phyloP scores from a whole-genome alignment of 768 basidiomycete genomes.

The Lentinula aciculospora region DNA sequence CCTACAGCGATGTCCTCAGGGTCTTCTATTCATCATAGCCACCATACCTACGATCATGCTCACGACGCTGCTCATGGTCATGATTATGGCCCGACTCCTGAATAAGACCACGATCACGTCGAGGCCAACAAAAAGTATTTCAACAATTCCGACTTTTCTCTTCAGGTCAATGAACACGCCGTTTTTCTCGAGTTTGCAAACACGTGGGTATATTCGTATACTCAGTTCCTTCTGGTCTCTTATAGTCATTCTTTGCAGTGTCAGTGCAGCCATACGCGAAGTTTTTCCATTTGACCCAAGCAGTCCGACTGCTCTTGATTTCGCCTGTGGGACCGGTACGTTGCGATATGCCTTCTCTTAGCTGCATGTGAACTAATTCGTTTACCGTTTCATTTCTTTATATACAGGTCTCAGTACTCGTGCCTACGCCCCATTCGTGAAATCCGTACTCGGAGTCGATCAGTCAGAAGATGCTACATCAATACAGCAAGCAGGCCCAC shows the following conservation, averaged over 20 bases:
- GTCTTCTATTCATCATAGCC: not conserved
- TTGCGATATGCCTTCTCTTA: too few relatives aligned
- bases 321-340: conserved; percentile 68
- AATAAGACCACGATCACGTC: conserved; percentile 19
- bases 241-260: conserved; percentile 15
- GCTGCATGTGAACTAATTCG: too few relatives aligned
- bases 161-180: conserved; percentile 12
- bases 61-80: not conserved
- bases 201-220: conserved; percentile 5
- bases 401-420: conserved; percentile 55
- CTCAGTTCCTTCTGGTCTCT: not conserved
- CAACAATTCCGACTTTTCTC: conserved; percentile 9
- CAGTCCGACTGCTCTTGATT: conserved; percentile 60
- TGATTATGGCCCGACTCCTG: too few relatives aligned
- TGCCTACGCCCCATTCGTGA: conserved; percentile 53
- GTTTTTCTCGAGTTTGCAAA: conserved; percentile 10
- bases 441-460: conserved; percentile 71
- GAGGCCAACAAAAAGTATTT: conserved; percentile 19
- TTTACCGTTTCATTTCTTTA: too few relatives aligned
- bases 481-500: conserved; percentile 50
- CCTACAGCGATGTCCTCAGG: not conserved
- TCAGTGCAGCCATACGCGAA: conserved; percentile 30
- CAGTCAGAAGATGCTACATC: conserved; percentile 63
- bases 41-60: too few relatives aligned
- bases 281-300: conserved; percentile 48